A percentile compares a stretch with the other conserved stretches of the same genome.
phyloP scores from a whole-genome alignment of 1,284 basidiomycete species.

The Puccinia polysora region DNA sequence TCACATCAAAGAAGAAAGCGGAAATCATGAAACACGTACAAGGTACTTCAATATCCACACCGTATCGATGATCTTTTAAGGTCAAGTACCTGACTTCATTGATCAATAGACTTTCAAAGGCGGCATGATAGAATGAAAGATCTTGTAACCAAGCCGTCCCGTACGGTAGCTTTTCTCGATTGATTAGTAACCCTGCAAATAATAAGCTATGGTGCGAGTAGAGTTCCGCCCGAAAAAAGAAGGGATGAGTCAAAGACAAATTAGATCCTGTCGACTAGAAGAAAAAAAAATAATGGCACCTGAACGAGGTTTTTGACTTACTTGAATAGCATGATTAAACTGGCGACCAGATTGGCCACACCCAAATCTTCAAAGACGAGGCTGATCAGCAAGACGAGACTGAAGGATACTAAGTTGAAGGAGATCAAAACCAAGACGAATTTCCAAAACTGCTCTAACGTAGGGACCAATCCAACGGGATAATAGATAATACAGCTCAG shows the following conservation, averaged over 20 bases:
- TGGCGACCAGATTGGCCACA: constrained; percentile 87
- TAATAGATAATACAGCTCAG: constrained; percentile 91
- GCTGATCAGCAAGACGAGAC: constrained; percentile 80
- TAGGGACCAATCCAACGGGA: constrained; percentile 85
- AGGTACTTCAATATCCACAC: constrained; percentile 78
- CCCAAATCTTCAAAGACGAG: constrained; percentile 78
- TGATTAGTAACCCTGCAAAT: constrained; percentile 91
- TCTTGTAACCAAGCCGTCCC: constrained; percentile 79
- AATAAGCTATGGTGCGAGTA: constrained; percentile 68
- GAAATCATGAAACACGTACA: constrained; percentile 13
- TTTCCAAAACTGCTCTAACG: constrained; percentile 87
- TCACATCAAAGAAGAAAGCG: background rate
- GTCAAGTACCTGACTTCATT: constrained; percentile 93
- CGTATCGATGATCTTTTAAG: constrained; percentile 81
- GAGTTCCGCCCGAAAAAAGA: no score
- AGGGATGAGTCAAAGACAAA: background rate
- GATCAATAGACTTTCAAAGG: constrained; percentile 88
- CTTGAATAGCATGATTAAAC: constrained; percentile 96
- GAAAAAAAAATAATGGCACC: background rate
- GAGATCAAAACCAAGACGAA: constrained; percentile 89
- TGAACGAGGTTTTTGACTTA: constrained; percentile 56
- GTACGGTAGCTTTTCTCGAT: constrained; percentile 73
- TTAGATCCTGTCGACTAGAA: background rate
- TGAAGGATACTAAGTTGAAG: constrained; percentile 90
- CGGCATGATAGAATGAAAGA: constrained; percentile 96